These are phyloP conservation scores for Psilocybe tampanensis DNA, from an alignment of 768 basidiomycete species.

Conservation along the genomic window DNA sequence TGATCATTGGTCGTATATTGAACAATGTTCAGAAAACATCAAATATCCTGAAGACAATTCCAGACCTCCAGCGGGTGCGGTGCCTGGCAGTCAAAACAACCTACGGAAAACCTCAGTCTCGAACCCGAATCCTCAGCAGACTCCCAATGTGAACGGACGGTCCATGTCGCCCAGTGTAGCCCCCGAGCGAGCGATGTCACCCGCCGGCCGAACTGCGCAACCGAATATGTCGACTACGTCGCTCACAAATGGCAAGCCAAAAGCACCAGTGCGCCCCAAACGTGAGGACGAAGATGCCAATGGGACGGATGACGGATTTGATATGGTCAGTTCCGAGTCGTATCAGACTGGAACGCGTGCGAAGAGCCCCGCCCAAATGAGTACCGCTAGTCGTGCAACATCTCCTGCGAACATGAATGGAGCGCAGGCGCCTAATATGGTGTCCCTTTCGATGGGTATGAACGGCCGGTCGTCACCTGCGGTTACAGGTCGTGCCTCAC, in stretches of 20 bases:
- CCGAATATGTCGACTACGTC: constrained; percentile 35
- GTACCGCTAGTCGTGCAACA: constrained; percentile 51
- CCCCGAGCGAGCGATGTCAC: constrained; percentile 68
- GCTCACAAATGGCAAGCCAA: constrained; percentile 49
- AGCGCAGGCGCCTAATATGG: constrained; percentile 53
- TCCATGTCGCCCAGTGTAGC: constrained; percentile 72
- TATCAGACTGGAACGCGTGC: constrained; percentile 42
- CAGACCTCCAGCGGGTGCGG: constrained; percentile 26
- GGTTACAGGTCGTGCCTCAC: constrained; percentile 36
- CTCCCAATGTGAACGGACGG: constrained; percentile 41
- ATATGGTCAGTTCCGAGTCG: constrained; percentile 51
- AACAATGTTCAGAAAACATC: constrained; percentile 69
- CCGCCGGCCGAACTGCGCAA: constrained; percentile 46
- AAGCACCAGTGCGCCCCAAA: constrained; percentile 52
- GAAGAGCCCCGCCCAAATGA: constrained; percentile 57
- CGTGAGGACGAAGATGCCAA: constrained; percentile 51
- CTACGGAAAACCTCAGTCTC: constrained; percentile 54
- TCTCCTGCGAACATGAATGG: constrained; percentile 49
- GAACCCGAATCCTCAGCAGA: constrained; percentile 26
- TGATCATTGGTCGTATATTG: constrained; percentile 2
- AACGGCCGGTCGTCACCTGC: constrained; percentile 45
- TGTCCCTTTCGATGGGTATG: constrained; percentile 53
- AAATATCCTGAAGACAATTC: constrained; percentile 80
- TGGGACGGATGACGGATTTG: constrained; percentile 44
- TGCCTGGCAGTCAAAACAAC: constrained; percentile 34